Evolutionary conservation across 192 early-diverging fungal species (phyloP), one percentile per base, ranked within the genome.

Genomic region (Backusella morwellensis): DNA sequence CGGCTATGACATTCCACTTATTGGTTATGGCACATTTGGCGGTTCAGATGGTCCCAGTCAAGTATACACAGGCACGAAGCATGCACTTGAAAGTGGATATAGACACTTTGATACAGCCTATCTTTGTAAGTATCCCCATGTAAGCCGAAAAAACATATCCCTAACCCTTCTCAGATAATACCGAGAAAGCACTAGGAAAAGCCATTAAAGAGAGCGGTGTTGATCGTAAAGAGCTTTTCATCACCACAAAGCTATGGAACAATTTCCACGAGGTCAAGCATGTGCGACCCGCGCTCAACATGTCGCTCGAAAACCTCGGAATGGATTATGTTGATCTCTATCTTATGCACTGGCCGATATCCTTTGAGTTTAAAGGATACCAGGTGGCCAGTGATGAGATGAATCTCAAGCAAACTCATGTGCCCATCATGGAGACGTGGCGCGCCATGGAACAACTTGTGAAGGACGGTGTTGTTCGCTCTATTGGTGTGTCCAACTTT

Each of bases 311-410:
- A 42, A 90, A 92, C 80, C 86, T 96, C 6, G 83, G 86, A 56
- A 74, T 94, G 40, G 86, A 92, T 35, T 94, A 97, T 79, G 78
- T 97, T 26, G 95, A 97, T 76, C 75, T 96, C 44, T 93, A 95
- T 76, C 81, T 97, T 42, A 88, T 96, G 75, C 96, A 97, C 85
- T 97, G 92, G 93, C 96, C 96, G 0, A 78, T 88, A 40, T 90
- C 93, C 1, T 85, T 81, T 76, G 80, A 83, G 72, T 84, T 79
- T 71, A 75, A 59, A 38, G 77, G 77, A 9, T 82, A 76, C 26
- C 74, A 78, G 0, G 66, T 70, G 29, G 44, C 38, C 3, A 72
- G 42, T 74, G 73, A 68, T 7, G 56, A 70, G 12, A 21, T 26
- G n/a, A 77, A 81, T 41, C 77, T 77, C 23, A 72, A 83, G 29